Percentiles rank a stretch among this genome's conserved stretches.
These are phyloP conservation scores for Abrus precatorius DNA, from an alignment of 306 rosid species.

Conservation along the genomic window DNA sequence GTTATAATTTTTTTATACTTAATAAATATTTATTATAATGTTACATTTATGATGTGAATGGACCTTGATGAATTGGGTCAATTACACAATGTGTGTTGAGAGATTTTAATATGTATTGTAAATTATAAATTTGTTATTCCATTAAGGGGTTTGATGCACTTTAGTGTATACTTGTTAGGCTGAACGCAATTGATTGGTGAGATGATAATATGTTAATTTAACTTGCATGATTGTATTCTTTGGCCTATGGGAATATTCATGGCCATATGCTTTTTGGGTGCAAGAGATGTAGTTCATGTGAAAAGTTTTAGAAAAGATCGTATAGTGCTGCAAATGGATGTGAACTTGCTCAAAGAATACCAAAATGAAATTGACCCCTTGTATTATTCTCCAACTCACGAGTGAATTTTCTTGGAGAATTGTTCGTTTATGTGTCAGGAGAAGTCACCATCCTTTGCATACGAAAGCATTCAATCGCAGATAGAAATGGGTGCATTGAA, in stretches of 20 bases:
- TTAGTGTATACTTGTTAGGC: too few species aligned
- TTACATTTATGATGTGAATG: not conserved
- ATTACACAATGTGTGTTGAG: too few species aligned
- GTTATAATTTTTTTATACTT: too few species aligned
- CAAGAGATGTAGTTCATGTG: constrained; percentile 54
- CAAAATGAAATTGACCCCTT: constrained; percentile 53
- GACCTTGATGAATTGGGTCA: too few species aligned
- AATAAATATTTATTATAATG: too few species aligned
- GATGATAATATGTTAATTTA: too few species aligned
- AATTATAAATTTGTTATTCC: too few species aligned
- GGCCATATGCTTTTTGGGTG: not conserved
- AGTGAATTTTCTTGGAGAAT: constrained; percentile 43
- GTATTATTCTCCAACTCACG: constrained; percentile 19
- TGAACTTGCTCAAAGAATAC: constrained; percentile 27
- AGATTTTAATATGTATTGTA: too few species aligned
- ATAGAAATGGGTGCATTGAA: constrained; percentile 62
- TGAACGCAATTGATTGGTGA: too few species aligned
- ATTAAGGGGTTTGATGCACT: too few species aligned
- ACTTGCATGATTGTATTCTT: not conserved
- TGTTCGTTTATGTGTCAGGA: constrained; percentile 11
- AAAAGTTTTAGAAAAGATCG: constrained; percentile 50
- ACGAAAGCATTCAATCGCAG: constrained; percentile 46
- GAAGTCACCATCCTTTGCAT: constrained; percentile 48
- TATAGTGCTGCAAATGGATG: constrained; percentile 47
- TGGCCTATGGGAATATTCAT: not conserved